Conservation (phyloP, 2,329 filamentous ascomycete species). For the Alternaria burnsii region DNA sequence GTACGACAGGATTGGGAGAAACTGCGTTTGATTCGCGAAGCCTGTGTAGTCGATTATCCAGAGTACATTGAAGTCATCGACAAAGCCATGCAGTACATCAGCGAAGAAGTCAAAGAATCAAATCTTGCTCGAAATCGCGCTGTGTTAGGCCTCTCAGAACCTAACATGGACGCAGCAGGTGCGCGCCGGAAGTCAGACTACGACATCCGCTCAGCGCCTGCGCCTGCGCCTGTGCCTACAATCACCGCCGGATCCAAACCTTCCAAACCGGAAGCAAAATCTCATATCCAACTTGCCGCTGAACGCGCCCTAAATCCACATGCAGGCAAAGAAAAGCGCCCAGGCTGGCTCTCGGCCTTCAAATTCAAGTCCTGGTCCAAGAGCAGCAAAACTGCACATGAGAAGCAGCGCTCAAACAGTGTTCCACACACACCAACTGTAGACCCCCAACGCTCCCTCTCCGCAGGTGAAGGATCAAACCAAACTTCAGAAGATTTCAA, state of each 20-base stretch:
- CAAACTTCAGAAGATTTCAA: constrained; percentile 24
- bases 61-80: constrained; percentile 55
- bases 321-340: constrained; percentile 37
- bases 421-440: constrained; percentile 22
- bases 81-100: constrained; percentile 55
- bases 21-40: constrained; percentile 55
- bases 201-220: constrained; percentile 23
- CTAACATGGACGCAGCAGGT: constrained; percentile 15
- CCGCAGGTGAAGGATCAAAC: constrained; percentile 23
- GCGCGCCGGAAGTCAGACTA: constrained; percentile 36
- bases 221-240: neutral
- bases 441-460: constrained; percentile 42
- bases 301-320: constrained; percentile 30
- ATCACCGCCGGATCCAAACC: neutral
- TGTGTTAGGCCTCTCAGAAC: constrained; percentile 21
- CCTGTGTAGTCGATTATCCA: constrained; percentile 54
- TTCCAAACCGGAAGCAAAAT: constrained; percentile 21
- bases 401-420: constrained; percentile 35
- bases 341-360: constrained; percentile 42
- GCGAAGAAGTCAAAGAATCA: constrained; percentile 43
- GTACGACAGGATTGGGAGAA: constrained; percentile 52
- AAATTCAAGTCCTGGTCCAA: constrained; percentile 41
- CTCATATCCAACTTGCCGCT: constrained; percentile 32
- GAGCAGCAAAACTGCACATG: constrained; percentile 23
- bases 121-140: constrained; percentile 31